phyloP scores from a whole-genome alignment of 2,329 filamentous ascomycete species.

The Cadophora gregata region DNA sequence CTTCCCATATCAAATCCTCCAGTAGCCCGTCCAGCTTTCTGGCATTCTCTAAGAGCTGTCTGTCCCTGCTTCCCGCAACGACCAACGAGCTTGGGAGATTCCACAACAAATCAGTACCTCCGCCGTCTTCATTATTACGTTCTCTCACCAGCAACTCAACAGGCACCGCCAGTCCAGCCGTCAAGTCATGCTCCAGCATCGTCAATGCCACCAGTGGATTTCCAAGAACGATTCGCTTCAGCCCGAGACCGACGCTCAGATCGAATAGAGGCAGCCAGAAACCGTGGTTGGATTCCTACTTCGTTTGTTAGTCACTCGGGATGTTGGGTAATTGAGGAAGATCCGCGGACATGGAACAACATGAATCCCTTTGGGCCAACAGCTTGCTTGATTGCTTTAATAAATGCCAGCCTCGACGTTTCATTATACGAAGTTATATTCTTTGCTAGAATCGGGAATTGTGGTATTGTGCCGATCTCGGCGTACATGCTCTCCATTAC shows the following conservation, averaged over 20 bases:
- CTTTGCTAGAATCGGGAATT: slow-evolving; percentile 20
- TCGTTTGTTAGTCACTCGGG: neutral
- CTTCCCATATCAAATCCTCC: slow-evolving; percentile 20
- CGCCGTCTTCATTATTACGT: slow-evolving; percentile 15
- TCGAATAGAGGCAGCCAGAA: slow-evolving; percentile 32
- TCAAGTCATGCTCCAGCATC: slow-evolving; percentile 32
- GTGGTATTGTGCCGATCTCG: slow-evolving; percentile 24
- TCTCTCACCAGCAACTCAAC: slow-evolving; percentile 33
- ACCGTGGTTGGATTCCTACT: slow-evolving; percentile 33
- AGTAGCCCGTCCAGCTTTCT: slow-evolving; percentile 25
- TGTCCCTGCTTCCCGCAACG: slow-evolving; percentile 2
- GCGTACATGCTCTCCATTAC: slow-evolving; percentile 28
- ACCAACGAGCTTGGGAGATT: slow-evolving; percentile 31
- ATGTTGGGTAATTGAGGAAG: neutral
- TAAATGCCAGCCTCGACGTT: slow-evolving; percentile 19
- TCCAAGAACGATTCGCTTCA: slow-evolving; percentile 33
- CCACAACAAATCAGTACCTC: slow-evolving; percentile 31
- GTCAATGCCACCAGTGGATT: slow-evolving; percentile 34
- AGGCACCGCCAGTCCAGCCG: slow-evolving; percentile 32
- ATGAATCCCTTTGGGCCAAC: slow-evolving; percentile 34
- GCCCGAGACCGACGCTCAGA: slow-evolving; percentile 14
- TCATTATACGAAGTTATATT: slow-evolving; percentile 20
- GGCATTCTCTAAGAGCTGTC: slow-evolving; percentile 14
- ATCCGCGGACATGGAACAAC: slow-evolving; percentile 26
- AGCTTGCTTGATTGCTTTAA: slow-evolving; percentile 5